Percentiles rank a stretch among this genome's conserved stretches.
phyloP scores from a whole-genome alignment of 192 early-diverging fungal genomes.

The Physocladia obscura region DNA sequence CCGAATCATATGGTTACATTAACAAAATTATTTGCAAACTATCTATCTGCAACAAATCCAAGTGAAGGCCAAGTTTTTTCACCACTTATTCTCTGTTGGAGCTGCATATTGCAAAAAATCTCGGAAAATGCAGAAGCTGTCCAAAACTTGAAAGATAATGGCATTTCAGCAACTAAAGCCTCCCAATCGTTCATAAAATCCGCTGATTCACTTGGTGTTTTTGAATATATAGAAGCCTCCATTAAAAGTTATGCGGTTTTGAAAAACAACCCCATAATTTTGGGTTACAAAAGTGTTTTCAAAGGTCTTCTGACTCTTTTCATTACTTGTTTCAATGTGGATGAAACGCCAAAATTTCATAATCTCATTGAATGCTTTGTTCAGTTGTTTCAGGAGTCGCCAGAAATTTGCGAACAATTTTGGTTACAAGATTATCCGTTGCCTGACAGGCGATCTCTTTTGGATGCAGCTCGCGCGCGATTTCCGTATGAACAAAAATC shows the following conservation, averaged over 20 bases:
- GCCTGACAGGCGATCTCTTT: conserved; percentile 31
- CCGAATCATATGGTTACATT: conserved; percentile 2
- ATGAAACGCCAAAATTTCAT: conserved; percentile 35
- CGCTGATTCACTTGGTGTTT: conserved; percentile 4
- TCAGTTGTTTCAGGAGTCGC: conserved; percentile 28
- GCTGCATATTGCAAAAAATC: conserved; percentile 27
- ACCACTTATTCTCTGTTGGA: conserved; percentile 41
- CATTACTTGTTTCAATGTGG: conserved; percentile 18
- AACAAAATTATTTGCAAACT: conserved; percentile 17
- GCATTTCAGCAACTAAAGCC: neutral
- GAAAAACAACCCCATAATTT: conserved; percentile 18
- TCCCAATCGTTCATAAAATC: neutral
- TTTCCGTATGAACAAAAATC: conserved; percentile 36
- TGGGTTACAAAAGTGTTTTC: conserved; percentile 42
- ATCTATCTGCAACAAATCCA: neutral
- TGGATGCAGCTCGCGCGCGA: conserved; percentile 33
- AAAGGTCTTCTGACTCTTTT: conserved; percentile 44
- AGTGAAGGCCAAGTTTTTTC: conserved; percentile 23
- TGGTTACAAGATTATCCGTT: conserved; percentile 44
- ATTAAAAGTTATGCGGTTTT: neutral
- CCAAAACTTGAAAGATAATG: neutral
- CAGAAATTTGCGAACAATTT: conserved; percentile 39
- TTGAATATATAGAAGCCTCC: neutral
- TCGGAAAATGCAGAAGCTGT: neutral
- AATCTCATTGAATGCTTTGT: conserved; percentile 27